Evolutionary conservation across 371 early-diverging fungal genomes (phyloP).

Genomic region (Fennellomyces sp.): DNA sequence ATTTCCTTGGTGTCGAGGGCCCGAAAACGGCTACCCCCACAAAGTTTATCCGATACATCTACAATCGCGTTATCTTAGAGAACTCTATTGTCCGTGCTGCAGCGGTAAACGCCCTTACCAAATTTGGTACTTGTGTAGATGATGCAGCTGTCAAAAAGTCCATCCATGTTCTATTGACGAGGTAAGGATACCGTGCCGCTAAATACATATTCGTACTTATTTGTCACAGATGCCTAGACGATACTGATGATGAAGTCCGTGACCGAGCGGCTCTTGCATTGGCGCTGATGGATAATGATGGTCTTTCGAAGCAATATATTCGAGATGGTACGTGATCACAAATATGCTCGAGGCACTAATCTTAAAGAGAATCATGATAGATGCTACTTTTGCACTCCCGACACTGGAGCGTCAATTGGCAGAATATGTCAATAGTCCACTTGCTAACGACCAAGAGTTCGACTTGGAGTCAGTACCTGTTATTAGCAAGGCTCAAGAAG

Average conservation of each 20-base stretch:
- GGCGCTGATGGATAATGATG: conserved; percentile 72
- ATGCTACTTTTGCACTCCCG: conserved; percentile 85
- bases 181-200: no score
- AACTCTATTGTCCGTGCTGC: conserved; percentile 97
- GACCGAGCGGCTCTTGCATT: conserved; percentile 95
- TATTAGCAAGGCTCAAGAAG: conserved; percentile 82
- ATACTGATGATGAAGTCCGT: conserved; percentile 97
- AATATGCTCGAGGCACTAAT: not conserved
- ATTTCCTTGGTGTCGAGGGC: conserved; percentile 94
- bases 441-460: conserved; percentile 68
- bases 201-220: no score
- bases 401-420: conserved; percentile 87
- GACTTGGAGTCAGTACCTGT: conserved; percentile 82
- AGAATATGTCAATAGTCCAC: conserved; percentile 75
- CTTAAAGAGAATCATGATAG: conserved; percentile 34
- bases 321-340: conserved; percentile 54
- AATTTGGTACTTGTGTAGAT: conserved; percentile 86
- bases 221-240: conserved; percentile 85
- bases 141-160: conserved; percentile 79
- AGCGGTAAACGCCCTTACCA: conserved; percentile 93
- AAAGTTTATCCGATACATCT: conserved; percentile 96
- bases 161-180: conserved; percentile 82
- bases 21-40: conserved; percentile 91
- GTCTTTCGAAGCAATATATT: conserved; percentile 60
- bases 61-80: conserved; percentile 97